Base-by-base conservation (phyloP, 768 basidiomycete species). In the Dentipellis sp. region DNA sequence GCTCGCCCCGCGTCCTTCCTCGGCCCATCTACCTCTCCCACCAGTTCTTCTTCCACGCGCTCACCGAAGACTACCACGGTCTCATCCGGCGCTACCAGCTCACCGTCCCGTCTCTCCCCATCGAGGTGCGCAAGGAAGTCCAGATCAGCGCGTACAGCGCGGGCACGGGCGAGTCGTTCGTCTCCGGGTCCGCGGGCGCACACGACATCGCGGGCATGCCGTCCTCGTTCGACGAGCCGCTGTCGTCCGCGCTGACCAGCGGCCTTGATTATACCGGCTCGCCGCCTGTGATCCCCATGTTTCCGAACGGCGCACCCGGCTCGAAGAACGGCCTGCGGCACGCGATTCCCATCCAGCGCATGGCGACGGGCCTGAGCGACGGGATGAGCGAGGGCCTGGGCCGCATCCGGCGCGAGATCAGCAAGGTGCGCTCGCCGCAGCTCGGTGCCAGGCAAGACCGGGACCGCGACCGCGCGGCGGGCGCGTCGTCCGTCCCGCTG, bases 21-120 rank as follows among this genome's bases (percentile, higher is more conserved):
- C 78, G 83, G 0, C 76, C 88, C 0, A 76, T 97, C 34, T 95
- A 95, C 68, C 82, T 91, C 16, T 81, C 84, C 0, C 88, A 91
- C 61, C 91, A 94, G 58, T 91, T 95, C 66, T 75, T 83, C 10
- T 95, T 95, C 74, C 78, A 81, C 62, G 77, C 82, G 1, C 76
- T 92, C 0, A 81, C 82, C 11, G 82, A 86, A 59, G 84, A 92
- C 62, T 90, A 91, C 64, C 84, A 91, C 55, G 85, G 88, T 0
- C 79, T 88, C n/a, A 79, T 86, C 38, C 81, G 82, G 36, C 75
- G 77, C 3, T 80, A 79, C 58, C 79, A 81, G 54, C 74, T 88
- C 48, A 81, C 83, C 56, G 73, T 84, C 36, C 68, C 73, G 1
- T 81, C 78, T 1, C 50, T 64, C 38, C 82, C 79, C 75, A 78